Base-by-base conservation (phyloP, 257 asterid genomes). In the Nicotiana knightiana region DNA sequence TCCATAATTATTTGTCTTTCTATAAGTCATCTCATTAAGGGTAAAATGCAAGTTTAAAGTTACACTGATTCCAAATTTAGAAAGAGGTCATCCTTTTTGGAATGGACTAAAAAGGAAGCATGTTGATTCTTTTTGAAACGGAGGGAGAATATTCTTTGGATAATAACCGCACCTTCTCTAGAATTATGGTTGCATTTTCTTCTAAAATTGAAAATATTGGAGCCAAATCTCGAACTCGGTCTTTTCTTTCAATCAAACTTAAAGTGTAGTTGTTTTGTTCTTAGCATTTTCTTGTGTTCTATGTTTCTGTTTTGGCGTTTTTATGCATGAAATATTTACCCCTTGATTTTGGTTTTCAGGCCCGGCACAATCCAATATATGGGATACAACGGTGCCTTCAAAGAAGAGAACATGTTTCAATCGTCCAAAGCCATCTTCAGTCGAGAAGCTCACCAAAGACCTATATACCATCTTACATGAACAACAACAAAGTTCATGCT, bases 381-480 rank as follows among this genome's bases (percentile, higher is more conserved):
- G 94, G 93, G 99, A 96, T 82, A 67, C 96, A 43, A 85, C 81
- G 83, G 99, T 96, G 87, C 99, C 99, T 61, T 96, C 97, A 1
- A 91, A 90, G 89, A 96, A 96, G 93, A 90, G 99, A 86, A 93
- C 99, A 28, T 93, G 99, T 81, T 87, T 92, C 77, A 82, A 85
- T 85, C 97, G 99, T 81, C 82, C 96, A 59, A 93, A 92, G 88
- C 97, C 94, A 18, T 91, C 99, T 67, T 87, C 96, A 18, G 96
- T 93, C 71, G 98, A 95, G 88, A 93, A 90, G 89, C 97, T 95
- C 58, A 92, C 97, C 15, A 92, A 88, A 86, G 99, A 95, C 89
- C 92, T 95, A 16, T 90, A 87, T 82, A 91, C 97, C 64, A 90
- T 95, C 85, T 93, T 95, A 90, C 95, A 93, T 37, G 97, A 93